A percentile compares a stretch with the other conserved stretches of the same genome.
phyloP scores from a whole-genome alignment of 2,329 filamentous ascomycete species.

The Onygena corvina region DNA sequence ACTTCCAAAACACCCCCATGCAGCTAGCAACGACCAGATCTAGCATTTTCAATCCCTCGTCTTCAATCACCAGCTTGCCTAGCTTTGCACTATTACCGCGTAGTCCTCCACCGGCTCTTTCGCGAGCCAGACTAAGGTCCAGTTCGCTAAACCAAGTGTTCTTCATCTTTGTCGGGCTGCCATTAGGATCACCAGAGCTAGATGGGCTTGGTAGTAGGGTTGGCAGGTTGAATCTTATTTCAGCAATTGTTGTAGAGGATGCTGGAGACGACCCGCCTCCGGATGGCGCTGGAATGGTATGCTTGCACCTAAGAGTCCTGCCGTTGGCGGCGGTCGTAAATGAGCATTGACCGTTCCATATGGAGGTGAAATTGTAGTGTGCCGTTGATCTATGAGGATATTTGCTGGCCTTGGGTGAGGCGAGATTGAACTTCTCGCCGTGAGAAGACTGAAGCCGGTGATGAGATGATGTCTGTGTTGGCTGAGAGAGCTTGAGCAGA shows the following conservation, averaged over 20 bases:
- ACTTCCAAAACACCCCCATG: conserved; percentile 85
- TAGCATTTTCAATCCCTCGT: conserved; percentile 89
- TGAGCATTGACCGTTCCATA: conserved; percentile 78
- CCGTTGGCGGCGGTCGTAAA: conserved; percentile 70
- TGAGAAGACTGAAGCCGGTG: neutral
- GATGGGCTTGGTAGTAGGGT: conserved; percentile 32
- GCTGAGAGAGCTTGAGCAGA: conserved; percentile 13
- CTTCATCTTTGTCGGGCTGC: conserved; percentile 1
- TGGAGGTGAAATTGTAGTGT: conserved; percentile 64
- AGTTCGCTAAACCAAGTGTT: conserved; percentile 9
- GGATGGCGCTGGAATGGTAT: conserved; percentile 34
- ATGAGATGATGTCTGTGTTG: conserved; percentile 5
- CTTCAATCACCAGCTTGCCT: conserved; percentile 79
- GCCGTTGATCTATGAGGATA: conserved; percentile 20
- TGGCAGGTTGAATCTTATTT: conserved; percentile 82
- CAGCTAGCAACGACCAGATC: conserved; percentile 86
- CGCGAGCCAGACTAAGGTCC: conserved; percentile 64
- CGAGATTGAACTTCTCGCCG: conserved; percentile 8
- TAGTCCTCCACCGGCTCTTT: conserved; percentile 75
- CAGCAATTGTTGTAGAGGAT: conserved; percentile 52
- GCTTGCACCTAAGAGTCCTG: conserved; percentile 60
- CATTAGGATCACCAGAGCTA: conserved; percentile 4
- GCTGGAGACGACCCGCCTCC: neutral
- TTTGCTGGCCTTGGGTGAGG: conserved; percentile 5
- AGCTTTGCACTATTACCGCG: conserved; percentile 80